A percentile compares a stretch with the other conserved stretches of the same genome.
These are phyloP conservation scores for Mycosphaerella arachidis DNA, from an alignment of 2,329 filamentous ascomycete genomes.

Conservation along the genomic window DNA sequence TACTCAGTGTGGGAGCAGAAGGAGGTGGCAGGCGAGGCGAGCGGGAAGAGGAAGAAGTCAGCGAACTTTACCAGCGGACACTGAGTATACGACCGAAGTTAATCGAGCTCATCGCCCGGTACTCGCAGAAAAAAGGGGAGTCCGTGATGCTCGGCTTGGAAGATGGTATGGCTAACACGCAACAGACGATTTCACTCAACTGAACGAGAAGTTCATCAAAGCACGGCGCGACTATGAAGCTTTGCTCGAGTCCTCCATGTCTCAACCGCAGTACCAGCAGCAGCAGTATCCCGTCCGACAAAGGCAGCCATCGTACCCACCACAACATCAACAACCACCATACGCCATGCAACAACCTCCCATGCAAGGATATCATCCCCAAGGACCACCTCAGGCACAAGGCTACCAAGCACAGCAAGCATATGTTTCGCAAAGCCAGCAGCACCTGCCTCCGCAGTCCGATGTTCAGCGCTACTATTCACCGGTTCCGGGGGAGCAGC, in stretches of 20 bases:
- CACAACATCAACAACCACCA: conserved; percentile 26
- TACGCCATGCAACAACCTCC: conserved; percentile 42
- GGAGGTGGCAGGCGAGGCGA: conserved; percentile 63
- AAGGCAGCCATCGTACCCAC: conserved; percentile 22
- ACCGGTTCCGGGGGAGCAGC: conserved; percentile 30
- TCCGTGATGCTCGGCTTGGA: not conserved
- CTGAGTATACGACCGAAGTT: conserved; percentile 91
- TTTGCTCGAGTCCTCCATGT: conserved; percentile 93
- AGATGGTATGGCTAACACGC: not conserved
- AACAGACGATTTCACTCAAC: conserved; percentile 90
- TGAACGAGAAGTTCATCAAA: conserved; percentile 99
- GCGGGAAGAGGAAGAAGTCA: conserved; percentile 81
- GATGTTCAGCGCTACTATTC: conserved; percentile 37
- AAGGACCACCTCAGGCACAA: conserved; percentile 29
- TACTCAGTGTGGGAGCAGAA: conserved; percentile 73
- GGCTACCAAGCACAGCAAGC: conserved; percentile 32
- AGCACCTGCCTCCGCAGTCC: conserved; percentile 31
- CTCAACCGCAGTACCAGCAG: conserved; percentile 63
- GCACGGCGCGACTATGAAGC: conserved; percentile 93
- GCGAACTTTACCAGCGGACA: conserved; percentile 82
- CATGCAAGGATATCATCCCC: conserved; percentile 27
- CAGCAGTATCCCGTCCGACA: conserved; percentile 40
- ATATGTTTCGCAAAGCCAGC: conserved; percentile 24
- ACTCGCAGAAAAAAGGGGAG: conserved; percentile 95
- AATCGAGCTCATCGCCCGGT: conserved; percentile 97